A percentile compares a stretch with the other conserved stretches of the same genome.
Conservation (phyloP, 2,329 filamentous ascomycete species). For the Colletotrichum chrysophilum region DNA sequence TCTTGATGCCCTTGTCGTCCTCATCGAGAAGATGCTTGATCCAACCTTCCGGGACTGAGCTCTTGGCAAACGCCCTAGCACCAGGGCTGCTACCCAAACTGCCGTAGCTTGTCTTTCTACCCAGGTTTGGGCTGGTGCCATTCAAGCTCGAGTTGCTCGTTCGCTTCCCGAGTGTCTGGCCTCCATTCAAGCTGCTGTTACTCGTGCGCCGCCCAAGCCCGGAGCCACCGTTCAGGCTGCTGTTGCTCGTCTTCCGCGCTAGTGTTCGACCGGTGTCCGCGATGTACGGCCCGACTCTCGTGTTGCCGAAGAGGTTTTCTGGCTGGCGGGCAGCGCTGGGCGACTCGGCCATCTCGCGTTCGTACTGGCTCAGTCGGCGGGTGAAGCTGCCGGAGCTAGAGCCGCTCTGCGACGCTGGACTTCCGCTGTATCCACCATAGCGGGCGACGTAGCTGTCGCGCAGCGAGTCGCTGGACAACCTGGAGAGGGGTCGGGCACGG, state of each 20-base stretch:
- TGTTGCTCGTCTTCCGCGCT: slow-evolving; percentile 38
- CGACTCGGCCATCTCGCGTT: slow-evolving; percentile 18
- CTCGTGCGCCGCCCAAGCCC: slow-evolving; percentile 1
- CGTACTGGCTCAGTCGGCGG: slow-evolving; percentile 6
- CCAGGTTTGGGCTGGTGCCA: neutral
- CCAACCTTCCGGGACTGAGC: slow-evolving; percentile 23
- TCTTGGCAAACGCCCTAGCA: slow-evolving; percentile 20
- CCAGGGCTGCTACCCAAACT: slow-evolving; percentile 20
- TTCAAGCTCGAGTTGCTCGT: slow-evolving; percentile 25
- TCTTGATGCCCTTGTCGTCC: slow-evolving; percentile 15
- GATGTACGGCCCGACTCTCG: slow-evolving; percentile 36
- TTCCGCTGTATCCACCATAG: slow-evolving; percentile 8
- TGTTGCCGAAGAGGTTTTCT: slow-evolving; percentile 39
- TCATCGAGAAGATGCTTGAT: slow-evolving; percentile 25
- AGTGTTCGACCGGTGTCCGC: slow-evolving; percentile 39
- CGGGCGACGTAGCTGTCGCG: slow-evolving; percentile 28
- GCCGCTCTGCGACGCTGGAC: slow-evolving; percentile 20
- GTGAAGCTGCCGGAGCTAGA: slow-evolving; percentile 22
- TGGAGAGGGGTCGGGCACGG: slow-evolving; percentile 24
- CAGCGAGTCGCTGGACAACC: slow-evolving; percentile 23
- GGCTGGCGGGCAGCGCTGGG: slow-evolving; percentile 24
- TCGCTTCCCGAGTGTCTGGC: slow-evolving; percentile 5
- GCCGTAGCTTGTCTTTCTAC: slow-evolving; percentile 22
- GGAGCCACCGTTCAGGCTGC: slow-evolving; percentile 30
- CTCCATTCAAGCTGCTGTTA: slow-evolving; percentile 29